Percentiles rank a stretch among this genome's conserved stretches.
phyloP scores from a whole-genome alignment of 2,329 filamentous ascomycete genomes.

The Aspergillus glaucus region DNA sequence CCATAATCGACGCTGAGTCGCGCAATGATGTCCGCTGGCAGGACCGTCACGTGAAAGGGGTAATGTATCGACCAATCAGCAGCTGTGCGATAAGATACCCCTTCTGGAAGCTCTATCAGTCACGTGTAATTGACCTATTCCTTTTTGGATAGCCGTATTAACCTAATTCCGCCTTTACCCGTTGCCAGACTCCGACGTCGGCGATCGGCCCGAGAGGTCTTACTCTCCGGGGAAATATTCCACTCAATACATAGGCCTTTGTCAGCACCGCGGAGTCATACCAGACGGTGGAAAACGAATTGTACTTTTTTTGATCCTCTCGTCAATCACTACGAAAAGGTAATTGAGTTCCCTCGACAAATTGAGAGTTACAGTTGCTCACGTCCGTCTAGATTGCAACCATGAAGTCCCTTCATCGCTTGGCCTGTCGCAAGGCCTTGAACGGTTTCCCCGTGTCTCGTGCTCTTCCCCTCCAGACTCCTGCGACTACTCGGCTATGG shows the following conservation, averaged over 20 bases:
- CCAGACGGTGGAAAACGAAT: too few relatives aligned
- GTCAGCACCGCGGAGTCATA: neutral
- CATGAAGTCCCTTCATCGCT: slow-evolving; percentile 33
- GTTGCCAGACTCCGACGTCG: slow-evolving; percentile 2
- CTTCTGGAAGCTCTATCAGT: neutral
- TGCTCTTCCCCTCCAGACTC: slow-evolving; percentile 16
- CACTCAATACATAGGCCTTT: neutral
- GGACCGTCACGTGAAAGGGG: slow-evolving; percentile 1
- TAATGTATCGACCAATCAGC: neutral
- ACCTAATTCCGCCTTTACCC: slow-evolving; percentile 4
- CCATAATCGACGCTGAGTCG: neutral
- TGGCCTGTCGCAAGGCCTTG: slow-evolving; percentile 26
- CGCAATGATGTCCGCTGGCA: slow-evolving; percentile 1
- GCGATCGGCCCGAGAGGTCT: slow-evolving; percentile 1
- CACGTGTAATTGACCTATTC: neutral
- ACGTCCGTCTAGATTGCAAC: neutral
- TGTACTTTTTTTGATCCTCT: too few relatives aligned
- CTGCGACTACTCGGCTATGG: slow-evolving; percentile 35
- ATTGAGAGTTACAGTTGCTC: neutral
- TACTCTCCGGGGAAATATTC: neutral
- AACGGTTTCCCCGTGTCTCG: slow-evolving; percentile 18
- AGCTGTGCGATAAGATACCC: neutral
- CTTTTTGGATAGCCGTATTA: neutral
- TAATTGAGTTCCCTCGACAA: neutral
- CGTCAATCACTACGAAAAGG: neutral